Base-by-base conservation (phyloP, 164 flowering plant species). In the Vitis vinifera region DNA sequence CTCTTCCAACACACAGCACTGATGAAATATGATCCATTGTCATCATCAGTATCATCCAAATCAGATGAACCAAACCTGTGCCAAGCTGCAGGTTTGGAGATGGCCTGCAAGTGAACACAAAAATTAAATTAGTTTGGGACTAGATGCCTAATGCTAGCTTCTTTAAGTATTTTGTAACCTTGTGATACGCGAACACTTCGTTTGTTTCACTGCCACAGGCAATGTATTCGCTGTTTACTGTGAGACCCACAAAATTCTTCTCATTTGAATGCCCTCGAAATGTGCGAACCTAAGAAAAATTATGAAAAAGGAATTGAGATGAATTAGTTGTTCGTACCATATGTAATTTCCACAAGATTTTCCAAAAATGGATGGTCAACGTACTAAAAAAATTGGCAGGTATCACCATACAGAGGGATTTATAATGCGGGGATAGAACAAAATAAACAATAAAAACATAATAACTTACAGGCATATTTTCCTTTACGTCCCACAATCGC, bases 1-100 rank as follows among this genome's bases (percentile, higher is more conserved):
- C 89, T 87, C 82, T 94, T 94, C 96, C 98, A 94, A 76, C 96
- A 89, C 4, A 94, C 97, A 12, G 97, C 91, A 67, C 98, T 91
- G 47, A 89, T 87, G 77, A 94, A 94, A 73, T 83, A 84, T 7
- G 92, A 82, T 49, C 85, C 93, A 8, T 74, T 80, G 63, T 84
- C 92, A 30, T 87, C 90, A 27, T 88, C 93, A 9, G 81, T 71
- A 44, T 87, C 91, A 19, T 87, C 87, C 53, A 72, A n/a, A 31
- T 85, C 90, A 10, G 87, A 76, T 7, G 89, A 77, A 75, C 81
- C 77, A 74, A 93, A 93, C 70, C 76, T 81, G 77, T 90, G 90
- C 80, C 79, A 78, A 48, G 94, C 86, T 49, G 87, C 93, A 14
- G 97, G 96, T 76, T 78, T 91, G 6, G 97, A 83, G 57, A 94